phyloP scores from a whole-genome alignment of 2,329 filamentous ascomycete genomes.

The Laburnicola sp. region DNA sequence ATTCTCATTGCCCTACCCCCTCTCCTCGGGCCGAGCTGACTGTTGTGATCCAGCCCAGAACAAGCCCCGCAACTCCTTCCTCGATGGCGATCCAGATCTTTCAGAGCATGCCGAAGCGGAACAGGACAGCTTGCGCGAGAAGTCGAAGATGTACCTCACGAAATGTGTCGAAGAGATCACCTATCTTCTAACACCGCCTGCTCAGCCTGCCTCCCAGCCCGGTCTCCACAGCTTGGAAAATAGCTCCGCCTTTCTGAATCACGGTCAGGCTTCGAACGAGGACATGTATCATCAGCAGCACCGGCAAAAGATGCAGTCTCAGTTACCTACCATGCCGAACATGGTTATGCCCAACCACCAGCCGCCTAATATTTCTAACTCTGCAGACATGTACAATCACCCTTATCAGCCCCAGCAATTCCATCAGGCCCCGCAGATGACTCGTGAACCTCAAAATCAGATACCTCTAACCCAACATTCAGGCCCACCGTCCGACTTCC shows the following conservation, averaged over 20 bases:
- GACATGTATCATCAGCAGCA: slow-evolving; percentile 63
- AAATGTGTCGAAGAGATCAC: slow-evolving; percentile 70
- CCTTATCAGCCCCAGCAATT: slow-evolving; percentile 42
- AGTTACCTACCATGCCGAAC: slow-evolving; percentile 41
- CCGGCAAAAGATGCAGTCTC: slow-evolving; percentile 56
- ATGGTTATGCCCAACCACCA: slow-evolving; percentile 64
- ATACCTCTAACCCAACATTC: slow-evolving; percentile 46
- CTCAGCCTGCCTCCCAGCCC: slow-evolving; percentile 60
- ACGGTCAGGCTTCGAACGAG: slow-evolving; percentile 60
- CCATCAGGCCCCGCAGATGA: slow-evolving; percentile 49
- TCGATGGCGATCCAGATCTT: slow-evolving; percentile 52
- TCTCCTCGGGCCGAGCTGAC: slow-evolving; percentile 24
- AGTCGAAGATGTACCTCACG: slow-evolving; percentile 64
- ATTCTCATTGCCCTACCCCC: not conserved
- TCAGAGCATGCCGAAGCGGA: slow-evolving; percentile 53
- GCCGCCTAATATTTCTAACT: slow-evolving; percentile 52
- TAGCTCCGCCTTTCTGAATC: slow-evolving; percentile 49
- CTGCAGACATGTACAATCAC: slow-evolving; percentile 48
- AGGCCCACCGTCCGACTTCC: slow-evolving; percentile 37
- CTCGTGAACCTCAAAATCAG: slow-evolving; percentile 49
- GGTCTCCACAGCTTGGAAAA: slow-evolving; percentile 42
- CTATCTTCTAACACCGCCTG: slow-evolving; percentile 67
- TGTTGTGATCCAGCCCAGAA: slow-evolving; percentile 46
- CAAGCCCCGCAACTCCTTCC: slow-evolving; percentile 55
- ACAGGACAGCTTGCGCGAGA: slow-evolving; percentile 63